These are phyloP conservation scores for Lichtheimia hyalospora DNA, from an alignment of 371 early-diverging fungal genomes.

Conservation along the genomic window DNA sequence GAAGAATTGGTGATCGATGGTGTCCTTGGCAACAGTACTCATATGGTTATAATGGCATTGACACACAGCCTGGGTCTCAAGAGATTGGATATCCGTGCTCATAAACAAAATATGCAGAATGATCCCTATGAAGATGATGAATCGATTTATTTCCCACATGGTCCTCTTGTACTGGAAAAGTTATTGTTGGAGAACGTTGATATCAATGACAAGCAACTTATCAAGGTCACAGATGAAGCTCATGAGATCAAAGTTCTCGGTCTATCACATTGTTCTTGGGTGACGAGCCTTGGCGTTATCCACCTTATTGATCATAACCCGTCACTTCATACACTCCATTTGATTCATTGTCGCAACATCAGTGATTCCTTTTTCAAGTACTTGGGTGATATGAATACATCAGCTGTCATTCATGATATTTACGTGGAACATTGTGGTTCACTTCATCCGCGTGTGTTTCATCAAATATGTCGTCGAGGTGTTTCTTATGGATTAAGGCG, in stretches of 20 bases:
- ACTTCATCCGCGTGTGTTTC: slow-evolving; percentile 11
- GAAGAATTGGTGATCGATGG: slow-evolving; percentile 25
- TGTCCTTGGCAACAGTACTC: slow-evolving; percentile 1
- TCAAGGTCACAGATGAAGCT: slow-evolving; percentile 2
- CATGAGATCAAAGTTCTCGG: slow-evolving; percentile 11
- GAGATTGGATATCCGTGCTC: slow-evolving; percentile 29
- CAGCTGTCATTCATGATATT: slow-evolving; percentile 5
- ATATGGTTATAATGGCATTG: slow-evolving; percentile 10
- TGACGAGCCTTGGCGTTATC: slow-evolving; percentile 2
- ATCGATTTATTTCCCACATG: too few relatives aligned
- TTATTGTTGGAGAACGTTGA: too few relatives aligned
- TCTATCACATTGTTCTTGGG: slow-evolving; percentile 7
- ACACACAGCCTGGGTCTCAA: slow-evolving; percentile 14
- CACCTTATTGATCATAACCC: not conserved
- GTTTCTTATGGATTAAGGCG: not conserved
- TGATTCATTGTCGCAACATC: slow-evolving; percentile 17
- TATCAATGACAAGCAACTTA: not conserved
- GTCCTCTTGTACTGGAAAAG: too few relatives aligned
- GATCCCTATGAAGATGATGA: too few relatives aligned
- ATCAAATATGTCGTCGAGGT: slow-evolving; percentile 12
- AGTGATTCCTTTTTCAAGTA: slow-evolving; percentile 3
- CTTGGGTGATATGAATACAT: not conserved
- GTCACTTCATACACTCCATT: slow-evolving; percentile 3
- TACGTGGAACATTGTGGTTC: slow-evolving; percentile 22
- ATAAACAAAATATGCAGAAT: not conserved